Evolutionary conservation across 148 eudicot genomes (phyloP), one percentile per base, ranked within the genome.

Genomic region (Amaranthus cruentus): DNA sequence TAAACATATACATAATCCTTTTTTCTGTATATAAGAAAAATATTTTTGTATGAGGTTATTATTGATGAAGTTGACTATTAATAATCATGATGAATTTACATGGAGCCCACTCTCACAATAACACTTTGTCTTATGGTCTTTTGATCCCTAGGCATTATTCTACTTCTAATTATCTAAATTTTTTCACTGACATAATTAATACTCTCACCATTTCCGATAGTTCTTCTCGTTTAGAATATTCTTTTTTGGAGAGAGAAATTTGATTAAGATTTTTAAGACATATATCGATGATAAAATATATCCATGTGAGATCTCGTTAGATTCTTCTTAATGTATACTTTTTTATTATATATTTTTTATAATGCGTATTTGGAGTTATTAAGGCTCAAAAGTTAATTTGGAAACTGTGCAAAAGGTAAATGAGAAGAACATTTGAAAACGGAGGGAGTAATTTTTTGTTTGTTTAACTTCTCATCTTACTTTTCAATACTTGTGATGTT

Each of bases 41-140:
- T 3, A 47, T 44, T 9, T 49, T 52, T 15, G 11, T 15, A 53
- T 52, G 9, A 28, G 3, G 18, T 28, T 52, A 73, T 51, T 15
- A 21, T 64, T 38, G 28, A 55, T 9, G 51, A 50, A 62, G 79
- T 76, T 70, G 79, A 76, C 74, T 76, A 70, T 70, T 63, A 56
- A 76, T 4, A 46, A 72, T 54, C 4, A 72, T 65, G 47, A 72
- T 65, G 21, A 56, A 66, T 55, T 8, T 54, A 54, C 3, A 14
- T 71, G 69, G 80, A 66, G 69, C 71, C 80, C 80, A 66, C 71
- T 48, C 28, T 66, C 69, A 55, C 69, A 47, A 70, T 70, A 62
- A 60, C 38, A 7, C 21, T 61, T 28, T 69, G 68, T 69, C 67
- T 68, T 67, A 68, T 67, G 71, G 71, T 69, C 63, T 54, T 68